Conservation (phyloP, 345 rosid species). For the Hypericum perforatum region DNA sequence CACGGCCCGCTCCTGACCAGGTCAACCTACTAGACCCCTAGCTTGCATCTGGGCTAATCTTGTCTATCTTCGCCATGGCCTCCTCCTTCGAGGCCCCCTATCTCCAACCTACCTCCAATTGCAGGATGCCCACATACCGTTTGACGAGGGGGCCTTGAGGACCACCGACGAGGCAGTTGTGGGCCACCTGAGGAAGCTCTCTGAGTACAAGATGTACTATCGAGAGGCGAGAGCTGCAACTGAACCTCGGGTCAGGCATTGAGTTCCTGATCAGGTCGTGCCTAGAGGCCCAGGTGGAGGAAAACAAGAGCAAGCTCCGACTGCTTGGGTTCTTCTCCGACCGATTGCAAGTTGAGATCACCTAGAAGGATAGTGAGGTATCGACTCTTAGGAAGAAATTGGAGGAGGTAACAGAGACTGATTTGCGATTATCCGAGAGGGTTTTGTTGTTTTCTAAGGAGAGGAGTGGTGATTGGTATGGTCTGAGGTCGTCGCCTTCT, state of each 20-base stretch:
- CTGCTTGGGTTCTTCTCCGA: too few species aligned
- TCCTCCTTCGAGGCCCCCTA: conserved; percentile 82
- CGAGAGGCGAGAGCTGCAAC: conserved; percentile 32
- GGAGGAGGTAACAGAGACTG: conserved; percentile 46
- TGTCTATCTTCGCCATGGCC: conserved; percentile 59
- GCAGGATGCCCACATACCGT: conserved; percentile 78
- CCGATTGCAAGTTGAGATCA: conserved; percentile 73
- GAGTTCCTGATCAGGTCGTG: conserved; percentile 56
- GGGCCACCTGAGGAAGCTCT: conserved; percentile 51
- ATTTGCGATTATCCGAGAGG: conserved; percentile 44
- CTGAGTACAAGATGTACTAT: conserved; percentile 59
- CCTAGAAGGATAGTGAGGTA: conserved; percentile 52
- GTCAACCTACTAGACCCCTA: conserved; percentile 35
- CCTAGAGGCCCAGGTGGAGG: conserved; percentile 80
- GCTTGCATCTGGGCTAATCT: conserved; percentile 42
- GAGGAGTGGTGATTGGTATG: conserved; percentile 30
- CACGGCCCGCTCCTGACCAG: conserved; percentile 23
- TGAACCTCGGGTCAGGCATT: conserved; percentile 32
- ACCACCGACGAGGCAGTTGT: conserved; percentile 70
- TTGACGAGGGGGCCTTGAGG: conserved; percentile 44
- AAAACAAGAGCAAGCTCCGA: conserved; percentile 96
- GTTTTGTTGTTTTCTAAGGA: too few species aligned
- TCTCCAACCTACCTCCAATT: conserved; percentile 80
- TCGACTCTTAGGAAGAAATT: conserved; percentile 45
- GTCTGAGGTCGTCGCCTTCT: conserved; percentile 17